phyloP scores from a whole-genome alignment of 768 basidiomycete genomes.

The Gloeopeniophorella convolvens region DNA sequence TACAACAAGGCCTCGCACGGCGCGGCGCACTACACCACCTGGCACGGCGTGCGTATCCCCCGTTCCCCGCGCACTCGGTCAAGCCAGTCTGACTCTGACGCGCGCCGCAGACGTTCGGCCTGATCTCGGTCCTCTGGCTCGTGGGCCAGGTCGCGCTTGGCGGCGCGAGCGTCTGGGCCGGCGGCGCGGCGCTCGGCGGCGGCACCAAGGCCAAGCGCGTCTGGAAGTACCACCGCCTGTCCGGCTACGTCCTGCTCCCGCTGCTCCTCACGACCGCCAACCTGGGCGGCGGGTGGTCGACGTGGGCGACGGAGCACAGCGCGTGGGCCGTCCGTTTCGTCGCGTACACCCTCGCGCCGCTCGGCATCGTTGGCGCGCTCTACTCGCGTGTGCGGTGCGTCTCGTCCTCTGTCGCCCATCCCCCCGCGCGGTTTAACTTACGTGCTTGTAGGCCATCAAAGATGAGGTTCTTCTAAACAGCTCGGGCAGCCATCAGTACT shows the following conservation, averaged over 20 bases:
- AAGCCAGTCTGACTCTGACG: not conserved
- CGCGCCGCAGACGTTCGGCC: conserved; percentile 48
- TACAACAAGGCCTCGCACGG: conserved; percentile 50
- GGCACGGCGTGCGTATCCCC: conserved; percentile 59
- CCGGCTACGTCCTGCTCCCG: conserved; percentile 67
- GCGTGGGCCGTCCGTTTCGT: conserved; percentile 25
- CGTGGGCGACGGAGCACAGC: conserved; percentile 43
- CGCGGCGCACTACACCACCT: conserved; percentile 56
- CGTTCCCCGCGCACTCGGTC: not conserved
- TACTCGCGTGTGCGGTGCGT: conserved; percentile 23
- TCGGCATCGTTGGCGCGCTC: conserved; percentile 29
- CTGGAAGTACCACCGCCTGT: conserved; percentile 82
- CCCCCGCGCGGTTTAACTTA: not conserved
- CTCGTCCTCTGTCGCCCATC: not conserved
- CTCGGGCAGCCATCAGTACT: not conserved
- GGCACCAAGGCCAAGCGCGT: conserved; percentile 61
- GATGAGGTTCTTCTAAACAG: conserved; percentile 9
- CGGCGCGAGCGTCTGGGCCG: conserved; percentile 72
- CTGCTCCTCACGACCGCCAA: conserved; percentile 54
- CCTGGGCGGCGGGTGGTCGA: conserved; percentile 66
- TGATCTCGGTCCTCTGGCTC: conserved; percentile 58
- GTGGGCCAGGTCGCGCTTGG: conserved; percentile 55
- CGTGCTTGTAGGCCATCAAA: conserved; percentile 11
- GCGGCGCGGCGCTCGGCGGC: conserved; percentile 65
- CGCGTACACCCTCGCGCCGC: conserved; percentile 22